These are phyloP conservation scores for Ilex paraguariensis DNA, from an alignment of 305 asterid genomes.

Conservation along the genomic window DNA sequence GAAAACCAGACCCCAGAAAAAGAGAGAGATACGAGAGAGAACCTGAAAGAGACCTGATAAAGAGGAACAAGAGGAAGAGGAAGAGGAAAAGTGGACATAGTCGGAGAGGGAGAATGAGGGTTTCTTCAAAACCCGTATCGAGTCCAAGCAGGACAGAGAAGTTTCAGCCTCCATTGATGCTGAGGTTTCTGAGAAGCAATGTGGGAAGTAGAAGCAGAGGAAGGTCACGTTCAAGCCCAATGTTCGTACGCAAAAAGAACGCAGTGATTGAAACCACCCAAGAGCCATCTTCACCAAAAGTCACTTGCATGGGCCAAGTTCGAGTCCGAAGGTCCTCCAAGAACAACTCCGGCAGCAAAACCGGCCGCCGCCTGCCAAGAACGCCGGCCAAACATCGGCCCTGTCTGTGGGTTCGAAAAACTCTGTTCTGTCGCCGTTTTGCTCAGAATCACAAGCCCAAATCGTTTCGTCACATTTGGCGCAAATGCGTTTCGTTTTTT, in stretches of 20 bases:
- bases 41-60: neutral
- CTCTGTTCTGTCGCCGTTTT: conserved; percentile 16
- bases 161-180: conserved; percentile 82
- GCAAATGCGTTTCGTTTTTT: conserved; percentile 37
- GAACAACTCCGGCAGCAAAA: neutral
- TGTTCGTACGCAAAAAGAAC: conserved; percentile 47
- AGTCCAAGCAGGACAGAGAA: conserved; percentile 76
- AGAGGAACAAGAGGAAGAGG: neutral
- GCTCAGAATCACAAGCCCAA: conserved; percentile 17
- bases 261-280: conserved; percentile 21
- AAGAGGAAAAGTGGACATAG: neutral
- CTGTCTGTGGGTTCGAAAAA: conserved; percentile 27
- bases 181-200: conserved; percentile 62
- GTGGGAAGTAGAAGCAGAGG: conserved; percentile 73
- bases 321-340: conserved; percentile 57
- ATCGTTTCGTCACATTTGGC: conserved; percentile 16
- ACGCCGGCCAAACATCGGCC: conserved; percentile 1
- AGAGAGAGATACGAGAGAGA: no score
- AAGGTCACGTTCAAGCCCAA: conserved; percentile 63
- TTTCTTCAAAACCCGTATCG: conserved; percentile 56
- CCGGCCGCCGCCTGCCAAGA: conserved; percentile 3
- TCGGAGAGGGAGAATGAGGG: conserved; percentile 32
- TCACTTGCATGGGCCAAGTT: conserved; percentile 93
- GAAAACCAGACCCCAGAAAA: no score
- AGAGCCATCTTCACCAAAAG: conserved; percentile 85